Conservation (phyloP, 768 basidiomycete genomes). For the Kwoniella sp. region DNA sequence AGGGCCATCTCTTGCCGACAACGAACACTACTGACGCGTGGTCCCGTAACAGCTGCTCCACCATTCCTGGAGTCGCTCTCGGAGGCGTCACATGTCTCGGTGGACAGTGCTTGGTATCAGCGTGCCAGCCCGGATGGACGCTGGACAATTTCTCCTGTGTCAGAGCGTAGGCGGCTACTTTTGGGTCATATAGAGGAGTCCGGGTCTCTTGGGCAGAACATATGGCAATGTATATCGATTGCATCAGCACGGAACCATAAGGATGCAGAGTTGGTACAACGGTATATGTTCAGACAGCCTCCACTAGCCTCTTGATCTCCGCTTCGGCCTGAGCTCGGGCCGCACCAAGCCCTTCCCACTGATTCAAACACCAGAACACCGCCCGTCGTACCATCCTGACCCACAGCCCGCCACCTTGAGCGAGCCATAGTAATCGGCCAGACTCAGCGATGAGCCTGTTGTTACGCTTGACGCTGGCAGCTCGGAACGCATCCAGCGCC, state of each 20-base stretch:
- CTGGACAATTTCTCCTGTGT: conserved; percentile 9
- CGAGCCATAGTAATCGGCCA: conserved; percentile 15
- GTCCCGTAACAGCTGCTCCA: conserved; percentile 5
- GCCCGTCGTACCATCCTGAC: not conserved
- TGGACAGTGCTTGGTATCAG: conserved; percentile 8
- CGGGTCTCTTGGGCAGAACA: too few species aligned
- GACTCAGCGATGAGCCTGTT: conserved; percentile 16
- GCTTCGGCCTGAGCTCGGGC: too few species aligned
- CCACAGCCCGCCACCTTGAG: conserved; percentile 13
- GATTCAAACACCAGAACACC: conserved; percentile 16
- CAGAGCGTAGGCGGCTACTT: not conserved
- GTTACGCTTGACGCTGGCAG: conserved; percentile 3
- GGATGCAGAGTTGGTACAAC: too few species aligned
- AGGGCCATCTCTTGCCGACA: too few species aligned
- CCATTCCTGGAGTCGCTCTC: conserved; percentile 9
- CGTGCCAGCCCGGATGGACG: conserved; percentile 16
- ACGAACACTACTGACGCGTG: not conserved
- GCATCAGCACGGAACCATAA: too few species aligned
- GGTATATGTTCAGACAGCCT: too few species aligned
- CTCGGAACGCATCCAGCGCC: not conserved
- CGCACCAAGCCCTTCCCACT: too few species aligned
- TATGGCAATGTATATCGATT: too few species aligned
- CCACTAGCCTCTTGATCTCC: too few species aligned
- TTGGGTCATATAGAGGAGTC: too few species aligned
- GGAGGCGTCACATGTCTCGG: conserved; percentile 16